These are phyloP conservation scores for Apiotrichum gracile DNA, from an alignment of 1,284 basidiomycete species.

Conservation along the genomic window DNA sequence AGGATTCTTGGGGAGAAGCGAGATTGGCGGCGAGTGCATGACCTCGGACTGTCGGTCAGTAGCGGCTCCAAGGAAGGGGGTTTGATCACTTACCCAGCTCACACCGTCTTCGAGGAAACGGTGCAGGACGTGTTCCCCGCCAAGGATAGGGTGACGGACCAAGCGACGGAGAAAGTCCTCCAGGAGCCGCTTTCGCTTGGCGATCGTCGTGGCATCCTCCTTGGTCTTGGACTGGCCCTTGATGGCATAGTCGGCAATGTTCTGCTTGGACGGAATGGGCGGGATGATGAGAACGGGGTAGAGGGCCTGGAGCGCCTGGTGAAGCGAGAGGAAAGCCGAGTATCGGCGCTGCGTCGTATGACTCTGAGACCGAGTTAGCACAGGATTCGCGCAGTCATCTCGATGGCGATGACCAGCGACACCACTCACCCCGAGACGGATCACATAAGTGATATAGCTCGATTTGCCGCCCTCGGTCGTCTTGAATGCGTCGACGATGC, in stretches of 20 bases:
- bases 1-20: slow-evolving; percentile 86
- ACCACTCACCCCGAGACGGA: slow-evolving; percentile 73
- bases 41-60: slow-evolving; percentile 65
- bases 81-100: slow-evolving; percentile 64
- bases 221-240: slow-evolving; percentile 91
- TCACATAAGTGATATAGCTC: slow-evolving; percentile 91
- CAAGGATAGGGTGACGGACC: slow-evolving; percentile 82
- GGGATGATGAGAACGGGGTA: slow-evolving; percentile 97
- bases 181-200: slow-evolving; percentile 85
- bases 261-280: slow-evolving; percentile 96
- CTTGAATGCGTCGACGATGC: slow-evolving; percentile 89
- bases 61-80: neutral
- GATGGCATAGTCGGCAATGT: slow-evolving; percentile 90
- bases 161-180: slow-evolving; percentile 90
- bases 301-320: slow-evolving; percentile 73
- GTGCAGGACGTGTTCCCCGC: slow-evolving; percentile 90
- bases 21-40: slow-evolving; percentile 82
- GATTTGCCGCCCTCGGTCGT: slow-evolving; percentile 77
- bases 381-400: neutral
- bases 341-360: slow-evolving; percentile 85
- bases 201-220: slow-evolving; percentile 89
- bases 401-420: neutral
- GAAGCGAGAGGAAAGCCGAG: slow-evolving; percentile 93
- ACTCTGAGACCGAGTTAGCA: slow-evolving; percentile 51
- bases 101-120: slow-evolving; percentile 92